phyloP scores from a whole-genome alignment of 371 early-diverging fungal species.

The Apophysomyces elegans region DNA sequence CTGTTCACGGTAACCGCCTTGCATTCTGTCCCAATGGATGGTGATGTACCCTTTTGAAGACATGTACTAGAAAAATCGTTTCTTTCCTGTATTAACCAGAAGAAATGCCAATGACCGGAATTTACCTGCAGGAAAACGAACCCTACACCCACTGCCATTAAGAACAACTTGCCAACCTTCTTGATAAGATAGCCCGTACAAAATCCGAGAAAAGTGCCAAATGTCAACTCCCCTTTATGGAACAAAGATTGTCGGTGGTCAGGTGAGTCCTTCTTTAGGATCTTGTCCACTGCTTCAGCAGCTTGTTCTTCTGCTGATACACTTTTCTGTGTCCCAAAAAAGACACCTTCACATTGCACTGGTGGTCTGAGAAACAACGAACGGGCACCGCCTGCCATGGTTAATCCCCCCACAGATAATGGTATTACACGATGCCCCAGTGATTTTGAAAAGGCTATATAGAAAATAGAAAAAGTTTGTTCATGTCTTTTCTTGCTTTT shows the following conservation, averaged over 20 bases:
- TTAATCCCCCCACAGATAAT: slow-evolving; percentile 1
- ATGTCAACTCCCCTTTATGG: slow-evolving; percentile 45
- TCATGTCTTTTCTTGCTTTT: too few species aligned
- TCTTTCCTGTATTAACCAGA: background rate
- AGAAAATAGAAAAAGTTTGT: too few species aligned
- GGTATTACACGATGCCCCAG: too few species aligned
- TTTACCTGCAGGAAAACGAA: slow-evolving; percentile 52
- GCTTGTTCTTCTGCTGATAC: background rate
- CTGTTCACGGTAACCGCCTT: slow-evolving; percentile 33
- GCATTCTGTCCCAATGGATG: slow-evolving; percentile 62
- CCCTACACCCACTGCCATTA: slow-evolving; percentile 41
- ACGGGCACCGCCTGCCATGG: slow-evolving; percentile 16
- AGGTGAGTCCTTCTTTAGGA: slow-evolving; percentile 3
- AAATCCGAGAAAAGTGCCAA: slow-evolving; percentile 51
- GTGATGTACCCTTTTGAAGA: slow-evolving; percentile 57
- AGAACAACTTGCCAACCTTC: slow-evolving; percentile 50
- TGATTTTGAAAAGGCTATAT: too few species aligned
- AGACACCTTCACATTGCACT: slow-evolving; percentile 37
- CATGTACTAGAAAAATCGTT: slow-evolving; percentile 34
- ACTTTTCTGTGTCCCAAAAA: background rate
- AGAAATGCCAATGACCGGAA: background rate
- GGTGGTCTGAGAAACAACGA: slow-evolving; percentile 27
- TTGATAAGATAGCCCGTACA: slow-evolving; percentile 54
- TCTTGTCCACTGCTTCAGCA: background rate
- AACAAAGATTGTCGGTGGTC: slow-evolving; percentile 22